phyloP scores from a whole-genome alignment of 2,329 filamentous ascomycete species.

The Aspergillus sp. region DNA sequence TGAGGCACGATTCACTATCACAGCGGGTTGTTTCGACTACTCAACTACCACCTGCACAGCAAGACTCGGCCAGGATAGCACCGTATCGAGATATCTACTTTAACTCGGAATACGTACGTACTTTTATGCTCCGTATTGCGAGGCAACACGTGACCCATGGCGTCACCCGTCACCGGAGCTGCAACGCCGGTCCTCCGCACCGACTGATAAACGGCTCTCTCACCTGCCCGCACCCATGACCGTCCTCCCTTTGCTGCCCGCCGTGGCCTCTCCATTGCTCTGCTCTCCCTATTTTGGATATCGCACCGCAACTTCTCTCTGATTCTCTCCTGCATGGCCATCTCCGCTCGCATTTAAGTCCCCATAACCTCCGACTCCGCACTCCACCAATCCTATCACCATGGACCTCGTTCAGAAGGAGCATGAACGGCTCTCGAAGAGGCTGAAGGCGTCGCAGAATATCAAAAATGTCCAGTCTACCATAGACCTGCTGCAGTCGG shows the following conservation, averaged over 20 bases:
- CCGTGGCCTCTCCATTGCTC: not conserved
- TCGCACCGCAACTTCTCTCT: not conserved
- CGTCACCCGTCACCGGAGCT: slow-evolving; percentile 2
- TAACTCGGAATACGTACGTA: no score
- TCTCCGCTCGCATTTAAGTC: slow-evolving; percentile 8
- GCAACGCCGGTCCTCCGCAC: not conserved
- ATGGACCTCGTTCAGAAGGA: slow-evolving; percentile 65
- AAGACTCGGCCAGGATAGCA: no score
- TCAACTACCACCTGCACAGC: no score
- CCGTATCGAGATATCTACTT: no score
- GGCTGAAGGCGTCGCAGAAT: slow-evolving; percentile 59
- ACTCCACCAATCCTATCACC: slow-evolving; percentile 9
- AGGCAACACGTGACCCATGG: slow-evolving; percentile 4
- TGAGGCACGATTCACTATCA: no score
- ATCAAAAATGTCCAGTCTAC: slow-evolving; percentile 74
- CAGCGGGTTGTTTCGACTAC: no score
- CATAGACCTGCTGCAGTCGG: slow-evolving; percentile 64
- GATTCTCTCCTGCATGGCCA: slow-evolving; percentile 16
- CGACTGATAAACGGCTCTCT: not conserved
- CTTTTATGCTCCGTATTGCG: no score
- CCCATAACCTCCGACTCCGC: slow-evolving; percentile 24
- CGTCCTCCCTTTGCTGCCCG: no score
- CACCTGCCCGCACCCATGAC: slow-evolving; percentile 1
- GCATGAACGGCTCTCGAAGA: slow-evolving; percentile 60
- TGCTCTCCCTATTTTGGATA: not conserved